Base-by-base conservation (phyloP, 352 stramenopile genomes). In the Aphanomyces cochlioides region DNA sequence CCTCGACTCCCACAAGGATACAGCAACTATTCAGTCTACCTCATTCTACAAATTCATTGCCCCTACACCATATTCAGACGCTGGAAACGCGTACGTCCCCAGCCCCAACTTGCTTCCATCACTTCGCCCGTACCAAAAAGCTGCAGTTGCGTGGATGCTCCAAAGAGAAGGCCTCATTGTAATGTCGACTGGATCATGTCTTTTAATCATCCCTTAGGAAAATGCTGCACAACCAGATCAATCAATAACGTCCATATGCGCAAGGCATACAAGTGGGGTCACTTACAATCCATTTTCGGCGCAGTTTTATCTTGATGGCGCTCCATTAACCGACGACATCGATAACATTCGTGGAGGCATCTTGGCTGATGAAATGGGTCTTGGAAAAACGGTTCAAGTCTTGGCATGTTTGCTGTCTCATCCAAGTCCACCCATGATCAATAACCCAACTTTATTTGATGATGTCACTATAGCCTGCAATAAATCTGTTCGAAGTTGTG, bases 341-440 rank as follows among this genome's bases (percentile, higher is more conserved):
- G 48, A 43, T 6, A 34, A 7, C 6, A 61, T 90, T 4, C 77
- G 74, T 21, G 93, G 92, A 63, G 93, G 94, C 0, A 96, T 98
- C 66, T 76, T 98, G 56, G 91, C 90, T 2, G 94, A 98, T 67
- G 87, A 93, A 70, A 98, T 98, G 93, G 94, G 94, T 10, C 72
- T 93, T 56, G 79, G 94, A 37, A 89, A 96, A 77, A 96, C 89
- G 0, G 87, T 96, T 1, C 87, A 93, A 66, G 85, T 96, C 57
- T 60, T 82, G 34, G 69, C 68, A 3, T 69, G 79, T n/a, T 64
- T 80, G n/a, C 60, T 81, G 84, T 88, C 36, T 65, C 83, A 41
- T 72, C 88, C 7, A 68, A 88, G 34, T 56, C 82, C 78, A 56
- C 12, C 50, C 60, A 13, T 37, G 34, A 3, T n/a, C 40, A 19